phyloP scores from a whole-genome alignment of 805 yeast species.

The Ogataea naganishii region DNA sequence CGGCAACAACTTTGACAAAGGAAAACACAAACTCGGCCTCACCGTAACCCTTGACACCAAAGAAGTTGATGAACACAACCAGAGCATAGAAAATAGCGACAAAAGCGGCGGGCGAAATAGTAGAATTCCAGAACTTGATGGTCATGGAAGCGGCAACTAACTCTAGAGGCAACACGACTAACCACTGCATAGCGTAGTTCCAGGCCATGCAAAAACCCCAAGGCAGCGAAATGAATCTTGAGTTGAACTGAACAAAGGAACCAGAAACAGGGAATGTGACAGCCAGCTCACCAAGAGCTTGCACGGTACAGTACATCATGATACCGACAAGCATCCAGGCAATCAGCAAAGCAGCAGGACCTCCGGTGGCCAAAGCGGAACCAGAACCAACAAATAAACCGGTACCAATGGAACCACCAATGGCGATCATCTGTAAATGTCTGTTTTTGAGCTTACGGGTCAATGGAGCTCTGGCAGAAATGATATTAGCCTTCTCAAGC shows the following conservation, averaged over 20 bases:
- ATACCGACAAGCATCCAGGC: slow-evolving; percentile 52
- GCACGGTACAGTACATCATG: slow-evolving; percentile 54
- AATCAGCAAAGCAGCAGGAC: slow-evolving; percentile 65
- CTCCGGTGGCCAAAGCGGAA: slow-evolving; percentile 50
- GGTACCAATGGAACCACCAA: slow-evolving; percentile 80
- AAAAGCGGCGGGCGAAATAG: slow-evolving; percentile 43
- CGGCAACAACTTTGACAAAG: slow-evolving; percentile 45
- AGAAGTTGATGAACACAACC: slow-evolving; percentile 43
- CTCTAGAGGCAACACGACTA: slow-evolving; percentile 45
- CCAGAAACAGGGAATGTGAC: slow-evolving; percentile 61
- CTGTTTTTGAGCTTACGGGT: slow-evolving; percentile 47
- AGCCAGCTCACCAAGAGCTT: slow-evolving; percentile 56
- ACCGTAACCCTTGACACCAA: slow-evolving; percentile 62
- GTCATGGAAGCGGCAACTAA: slow-evolving; percentile 48
- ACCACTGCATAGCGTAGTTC: slow-evolving; percentile 49
- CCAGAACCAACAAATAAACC: slow-evolving; percentile 77
- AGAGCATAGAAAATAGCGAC: slow-evolving; percentile 46
- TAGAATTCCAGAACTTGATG: slow-evolving; percentile 37
- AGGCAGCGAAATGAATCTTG: slow-evolving; percentile 49
- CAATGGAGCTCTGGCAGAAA: slow-evolving; percentile 41
- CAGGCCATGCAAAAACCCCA: slow-evolving; percentile 58
- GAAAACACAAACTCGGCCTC: slow-evolving; percentile 59
- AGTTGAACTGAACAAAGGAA: slow-evolving; percentile 50
- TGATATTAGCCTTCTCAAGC: slow-evolving; percentile 36
- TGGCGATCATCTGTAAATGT: slow-evolving; percentile 73